Conservation (phyloP, 1,284 basidiomycete species). For the Taiwanofungus camphoratus region DNA sequence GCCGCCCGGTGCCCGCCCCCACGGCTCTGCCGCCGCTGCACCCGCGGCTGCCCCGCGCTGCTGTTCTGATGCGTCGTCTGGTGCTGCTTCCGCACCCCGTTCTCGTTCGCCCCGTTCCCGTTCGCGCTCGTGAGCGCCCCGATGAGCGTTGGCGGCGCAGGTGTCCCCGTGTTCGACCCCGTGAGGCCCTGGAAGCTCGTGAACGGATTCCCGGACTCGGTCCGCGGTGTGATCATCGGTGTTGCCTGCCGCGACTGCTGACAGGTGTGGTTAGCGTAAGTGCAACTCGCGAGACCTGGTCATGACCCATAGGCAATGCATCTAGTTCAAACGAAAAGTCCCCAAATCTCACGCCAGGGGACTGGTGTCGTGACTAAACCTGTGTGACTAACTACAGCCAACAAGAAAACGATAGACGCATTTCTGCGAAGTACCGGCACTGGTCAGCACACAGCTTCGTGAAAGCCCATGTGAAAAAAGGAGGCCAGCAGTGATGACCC, state of each 20-base stretch:
- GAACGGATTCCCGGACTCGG: slow-evolving; percentile 35
- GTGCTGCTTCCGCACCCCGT: slow-evolving; percentile 19
- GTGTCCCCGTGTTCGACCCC: slow-evolving; percentile 4
- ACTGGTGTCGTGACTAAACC: too few relatives aligned
- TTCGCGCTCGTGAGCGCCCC: slow-evolving; percentile 15
- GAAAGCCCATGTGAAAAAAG: too few relatives aligned
- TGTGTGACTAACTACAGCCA: too few relatives aligned
- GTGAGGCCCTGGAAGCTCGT: slow-evolving; percentile 29
- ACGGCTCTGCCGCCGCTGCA: slow-evolving; percentile 26
- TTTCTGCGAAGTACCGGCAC: too few relatives aligned
- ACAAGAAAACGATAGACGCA: too few relatives aligned
- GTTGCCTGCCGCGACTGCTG: slow-evolving; percentile 35
- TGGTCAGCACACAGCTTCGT: too few relatives aligned
- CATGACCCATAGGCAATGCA: too few relatives aligned
- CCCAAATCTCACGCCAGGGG: too few relatives aligned
- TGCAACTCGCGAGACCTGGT: too few relatives aligned
- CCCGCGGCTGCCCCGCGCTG: slow-evolving; percentile 18
- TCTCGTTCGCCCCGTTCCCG: slow-evolving; percentile 10
- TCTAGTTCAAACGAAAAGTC: too few relatives aligned
- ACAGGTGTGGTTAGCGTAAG: too few relatives aligned
- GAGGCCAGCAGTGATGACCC: too few relatives aligned
- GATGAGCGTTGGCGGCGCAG: slow-evolving; percentile 16
- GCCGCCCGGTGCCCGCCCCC: slow-evolving; percentile 28
- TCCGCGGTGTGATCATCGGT: slow-evolving; percentile 33
- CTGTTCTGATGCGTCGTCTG: slow-evolving; percentile 27